Evolutionary conservation across 805 yeast species (phyloP).

Genomic region (Debaryomyces castellii): DNA sequence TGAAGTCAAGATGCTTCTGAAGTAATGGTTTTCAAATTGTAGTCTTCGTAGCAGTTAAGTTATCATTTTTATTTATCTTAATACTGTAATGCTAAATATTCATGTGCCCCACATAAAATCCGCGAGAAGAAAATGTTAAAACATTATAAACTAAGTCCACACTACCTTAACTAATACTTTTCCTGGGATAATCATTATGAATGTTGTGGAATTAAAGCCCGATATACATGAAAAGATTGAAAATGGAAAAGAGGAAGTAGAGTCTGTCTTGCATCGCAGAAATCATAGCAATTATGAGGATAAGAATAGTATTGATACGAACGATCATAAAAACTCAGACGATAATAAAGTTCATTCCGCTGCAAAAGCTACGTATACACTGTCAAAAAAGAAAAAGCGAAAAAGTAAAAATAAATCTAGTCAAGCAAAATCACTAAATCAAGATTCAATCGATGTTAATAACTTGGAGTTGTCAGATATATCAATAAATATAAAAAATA

Average conservation of each 20-base stretch:
- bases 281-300: background rate
- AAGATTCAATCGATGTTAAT: background rate
- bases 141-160: too few relatives aligned
- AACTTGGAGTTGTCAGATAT: background rate
- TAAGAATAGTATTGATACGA: background rate
- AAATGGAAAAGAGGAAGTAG: background rate
- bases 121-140: background rate
- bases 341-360: background rate
- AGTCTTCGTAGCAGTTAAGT: too few relatives aligned
- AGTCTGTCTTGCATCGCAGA: background rate
- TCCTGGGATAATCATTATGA: background rate
- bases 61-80: too few relatives aligned
- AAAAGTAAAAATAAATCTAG: constrained; percentile 6
- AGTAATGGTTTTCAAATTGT: too few relatives aligned
- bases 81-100: too few relatives aligned
- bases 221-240: background rate
- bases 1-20: too few relatives aligned
- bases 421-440: background rate
- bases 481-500: background rate
- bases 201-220: background rate
- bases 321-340: background rate
- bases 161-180: too few relatives aligned
- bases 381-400: constrained; percentile 7
- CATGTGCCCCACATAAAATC: background rate
- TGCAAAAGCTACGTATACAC: background rate